A percentile compares a stretch with the other conserved stretches of the same genome.
Evolutionary conservation across 2,329 filamentous ascomycete species (phyloP).

Genomic region (Emericellopsis atlantica): DNA sequence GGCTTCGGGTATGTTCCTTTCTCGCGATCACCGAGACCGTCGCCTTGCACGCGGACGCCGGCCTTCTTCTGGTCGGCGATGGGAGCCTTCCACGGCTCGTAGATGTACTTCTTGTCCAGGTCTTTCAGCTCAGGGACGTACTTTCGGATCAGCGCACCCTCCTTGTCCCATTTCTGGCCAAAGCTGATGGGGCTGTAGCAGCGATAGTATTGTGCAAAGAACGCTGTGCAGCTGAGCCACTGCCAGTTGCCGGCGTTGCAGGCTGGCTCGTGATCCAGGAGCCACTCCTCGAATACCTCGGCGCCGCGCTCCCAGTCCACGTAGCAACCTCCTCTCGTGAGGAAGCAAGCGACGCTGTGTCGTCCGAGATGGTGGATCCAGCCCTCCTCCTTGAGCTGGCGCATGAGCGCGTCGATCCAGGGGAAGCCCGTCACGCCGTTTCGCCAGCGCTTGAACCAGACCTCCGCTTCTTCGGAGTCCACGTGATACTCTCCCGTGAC

Average conservation of each 20-base stretch:
- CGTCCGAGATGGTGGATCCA: slow-evolving; percentile 74
- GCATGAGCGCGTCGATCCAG: slow-evolving; percentile 73
- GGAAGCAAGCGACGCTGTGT: slow-evolving; percentile 67
- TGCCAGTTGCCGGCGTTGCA: slow-evolving; percentile 71
- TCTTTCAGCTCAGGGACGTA: slow-evolving; percentile 56
- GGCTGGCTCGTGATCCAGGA: slow-evolving; percentile 63
- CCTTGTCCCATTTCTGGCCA: slow-evolving; percentile 62
- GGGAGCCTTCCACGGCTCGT: slow-evolving; percentile 68
- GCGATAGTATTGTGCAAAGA: slow-evolving; percentile 60
- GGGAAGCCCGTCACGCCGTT: slow-evolving; percentile 61
- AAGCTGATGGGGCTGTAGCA: slow-evolving; percentile 62
- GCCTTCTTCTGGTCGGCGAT: slow-evolving; percentile 56
- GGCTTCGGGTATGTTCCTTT: slow-evolving; percentile 54
- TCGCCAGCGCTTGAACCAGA: slow-evolving; percentile 58
- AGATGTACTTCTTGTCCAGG: slow-evolving; percentile 58
- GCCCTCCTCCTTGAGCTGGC: slow-evolving; percentile 56
- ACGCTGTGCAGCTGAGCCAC: slow-evolving; percentile 65
- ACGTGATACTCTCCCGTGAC: slow-evolving; percentile 50
- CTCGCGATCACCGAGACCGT: slow-evolving; percentile 28
- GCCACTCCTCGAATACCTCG: slow-evolving; percentile 65
- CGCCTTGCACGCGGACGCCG: slow-evolving; percentile 46
- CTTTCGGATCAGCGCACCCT: slow-evolving; percentile 48
- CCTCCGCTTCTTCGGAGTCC: slow-evolving; percentile 48
- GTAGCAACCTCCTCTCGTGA: slow-evolving; percentile 70
- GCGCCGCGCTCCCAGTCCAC: slow-evolving; percentile 68